Base-by-base conservation (phyloP, 2,329 filamentous ascomycete species). In the Dactylellina cionopaga region DNA sequence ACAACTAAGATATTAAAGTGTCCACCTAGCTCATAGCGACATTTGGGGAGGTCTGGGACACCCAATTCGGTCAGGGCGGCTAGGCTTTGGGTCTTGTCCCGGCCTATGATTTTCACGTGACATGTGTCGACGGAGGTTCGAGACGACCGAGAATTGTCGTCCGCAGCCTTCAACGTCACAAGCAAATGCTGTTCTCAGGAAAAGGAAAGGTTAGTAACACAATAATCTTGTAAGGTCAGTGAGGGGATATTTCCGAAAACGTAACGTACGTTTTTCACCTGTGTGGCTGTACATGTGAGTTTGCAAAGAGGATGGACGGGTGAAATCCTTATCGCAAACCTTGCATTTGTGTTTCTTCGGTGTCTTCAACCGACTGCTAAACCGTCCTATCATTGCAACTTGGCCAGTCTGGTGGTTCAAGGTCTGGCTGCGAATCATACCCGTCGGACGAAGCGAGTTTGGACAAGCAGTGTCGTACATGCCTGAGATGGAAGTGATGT, bases 291-390 rank as follows among this genome's bases (percentile, higher is more conserved):
- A 97, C 91, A 97, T 97, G 80, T 98, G 94, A 29, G 94, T 98
- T 80, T 97, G 94, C 37, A 98, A 82, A 11, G 94, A 97, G 79
- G 92, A 96, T 1, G 94, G 94, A 60, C 94, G 87, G 1, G 94
- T 97, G 81, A 98, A 98, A 41, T 94, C 89, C 86, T 98, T 97
- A 82, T 97, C 94, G 84, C 94, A 98, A 71, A 98, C 91, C 83
- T 96, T 97, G 87, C 94, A 98, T 84, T 97, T 97, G 84, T 98
- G 95, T 85, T 98, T 98, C 88, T 98, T 98, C 80, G 97, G 92
- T 7, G 94, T 95, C 82, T 92, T 96, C n/a, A 92, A 93, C 0
- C 97, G 97, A 75, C 94, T 97, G 82, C 92, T 97, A 83, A 98
- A 98, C 78, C 96, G 93, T 55, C 92, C 89, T 95, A 99, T 99